Base-by-base conservation (phyloP, 2,329 filamentous ascomycete genomes). In the Elsinoe ampelina region DNA sequence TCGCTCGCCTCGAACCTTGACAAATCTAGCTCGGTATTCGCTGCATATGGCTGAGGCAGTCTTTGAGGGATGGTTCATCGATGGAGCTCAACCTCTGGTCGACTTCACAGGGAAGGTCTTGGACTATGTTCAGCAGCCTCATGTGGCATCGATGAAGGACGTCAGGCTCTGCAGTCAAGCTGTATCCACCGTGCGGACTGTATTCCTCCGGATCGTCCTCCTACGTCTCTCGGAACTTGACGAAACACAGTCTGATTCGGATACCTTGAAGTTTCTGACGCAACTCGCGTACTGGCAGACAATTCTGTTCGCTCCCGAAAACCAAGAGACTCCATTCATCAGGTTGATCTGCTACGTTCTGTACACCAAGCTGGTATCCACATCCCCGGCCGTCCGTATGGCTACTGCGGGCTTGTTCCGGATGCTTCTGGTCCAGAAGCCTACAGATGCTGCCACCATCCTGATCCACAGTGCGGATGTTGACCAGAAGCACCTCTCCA, bases 231-330 rank as follows among this genome's bases (percentile, higher is more conserved):
- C 91, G 0, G 89, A 95, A 63, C 79, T 91, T 54, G 87, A 95
- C 51, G 84, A 86, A 34, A 71, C 78, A 1, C 76, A 82, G 55
- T 77, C 79, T 2, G 80, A 86, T 58, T 68, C 72, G 5, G 84
- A 89, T 48, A 82, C 84, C 0, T 78, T 86, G 22, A 75, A 79
- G 0, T 89, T 95, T 58, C 81, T 98, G 70, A 80, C 88, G 59
- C 92, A 90, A 67, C 82, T 98, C 64, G 83, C 89, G 0, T 97
- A 96, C 70, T 98, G 93, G 93, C 93, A 97, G 68, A 90, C 89
- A 17, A 87, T 95, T 15, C 83, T 98, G 13, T 75, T 98, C 13
- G 85, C 84, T 1, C 83, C 85, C 3, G 82, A 93, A 13, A 86
- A 87, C 2, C 77, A 81, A 5, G 89, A 95, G 43, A 82, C 87